Evolutionary conservation across 129 eudicot genomes (phyloP).

Genomic region (Helichrysum umbraculigerum): DNA sequence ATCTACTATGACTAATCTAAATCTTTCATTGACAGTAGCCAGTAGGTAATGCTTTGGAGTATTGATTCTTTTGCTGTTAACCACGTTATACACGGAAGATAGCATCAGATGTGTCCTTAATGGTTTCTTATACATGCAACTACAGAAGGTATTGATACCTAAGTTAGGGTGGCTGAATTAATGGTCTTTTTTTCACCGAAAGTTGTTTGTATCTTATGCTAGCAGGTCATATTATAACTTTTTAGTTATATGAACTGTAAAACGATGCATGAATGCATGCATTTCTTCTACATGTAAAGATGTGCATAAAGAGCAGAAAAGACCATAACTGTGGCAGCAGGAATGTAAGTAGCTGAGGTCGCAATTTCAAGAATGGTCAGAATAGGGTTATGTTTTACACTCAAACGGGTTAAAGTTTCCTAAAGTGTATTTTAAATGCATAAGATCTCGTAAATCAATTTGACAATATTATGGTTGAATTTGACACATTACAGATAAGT

Average conservation of each 20-base stretch:
- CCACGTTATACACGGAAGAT: not conserved
- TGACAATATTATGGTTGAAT: not conserved
- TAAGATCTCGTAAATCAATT: not conserved
- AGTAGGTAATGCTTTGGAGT: not conserved
- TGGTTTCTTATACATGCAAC: not conserved
- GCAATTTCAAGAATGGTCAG: not conserved
- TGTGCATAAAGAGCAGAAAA: not conserved
- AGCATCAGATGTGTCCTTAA: not conserved
- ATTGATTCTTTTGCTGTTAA: slow-evolving; percentile 7
- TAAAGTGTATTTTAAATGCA: not conserved
- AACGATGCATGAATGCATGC: no score
- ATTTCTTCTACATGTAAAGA: not conserved
- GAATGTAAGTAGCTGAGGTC: not conserved
- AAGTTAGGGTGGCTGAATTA: not conserved
- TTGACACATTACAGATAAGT: not conserved
- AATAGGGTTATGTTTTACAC: not conserved
- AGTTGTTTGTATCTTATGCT: not conserved
- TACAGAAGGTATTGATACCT: not conserved
- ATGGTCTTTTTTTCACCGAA: not conserved
- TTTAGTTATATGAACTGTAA: not conserved
- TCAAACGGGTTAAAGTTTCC: not conserved
- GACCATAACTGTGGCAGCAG: not conserved
- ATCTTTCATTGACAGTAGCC: not conserved
- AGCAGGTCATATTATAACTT: not conserved
- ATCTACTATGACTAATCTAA: not conserved